These are phyloP conservation scores for Colletotrichum eremochloae DNA, from an alignment of 2,329 filamentous ascomycete genomes.

Conservation along the genomic window DNA sequence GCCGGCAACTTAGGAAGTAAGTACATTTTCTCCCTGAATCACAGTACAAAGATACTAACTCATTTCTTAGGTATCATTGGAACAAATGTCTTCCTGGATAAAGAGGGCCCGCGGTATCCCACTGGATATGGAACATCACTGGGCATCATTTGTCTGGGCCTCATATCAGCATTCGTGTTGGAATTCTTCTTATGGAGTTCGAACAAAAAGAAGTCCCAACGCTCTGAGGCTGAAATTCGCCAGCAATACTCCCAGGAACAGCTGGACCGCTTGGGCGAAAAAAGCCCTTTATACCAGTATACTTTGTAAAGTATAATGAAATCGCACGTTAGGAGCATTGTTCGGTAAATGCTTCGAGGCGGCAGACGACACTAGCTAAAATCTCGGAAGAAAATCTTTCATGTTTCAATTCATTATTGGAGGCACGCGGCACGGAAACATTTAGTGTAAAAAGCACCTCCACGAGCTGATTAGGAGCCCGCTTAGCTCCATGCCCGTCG, in stretches of 20 bases:
- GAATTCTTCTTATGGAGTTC: constrained; percentile 49
- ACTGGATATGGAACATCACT: constrained; percentile 52
- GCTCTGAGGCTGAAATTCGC: constrained; percentile 43
- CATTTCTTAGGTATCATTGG: constrained; percentile 52
- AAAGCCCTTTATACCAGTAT: constrained; percentile 45
- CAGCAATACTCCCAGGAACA: constrained; percentile 49
- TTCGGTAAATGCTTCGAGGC: too few relatives aligned
- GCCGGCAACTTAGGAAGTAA: constrained; percentile 39
- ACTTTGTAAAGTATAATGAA: background rate
- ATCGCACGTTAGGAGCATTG: too few relatives aligned
- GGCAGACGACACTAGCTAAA: too few relatives aligned
- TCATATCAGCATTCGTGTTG: constrained; percentile 48
- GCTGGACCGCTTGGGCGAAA: constrained; percentile 50
- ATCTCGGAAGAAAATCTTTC: too few relatives aligned
- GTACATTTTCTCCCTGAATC: background rate
- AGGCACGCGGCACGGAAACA: too few relatives aligned
- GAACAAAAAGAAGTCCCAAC: constrained; percentile 43
- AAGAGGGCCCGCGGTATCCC: constrained; percentile 52
- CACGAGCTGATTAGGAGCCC: too few relatives aligned
- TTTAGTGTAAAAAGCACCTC: too few relatives aligned
- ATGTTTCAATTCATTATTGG: too few relatives aligned
- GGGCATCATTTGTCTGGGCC: constrained; percentile 35
- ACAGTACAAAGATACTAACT: background rate
- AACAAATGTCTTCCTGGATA: constrained; percentile 54
- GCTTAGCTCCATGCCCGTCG: too few relatives aligned